Evolutionary conservation across 257 asterid species (phyloP).

Genomic region (Scutellaria baicalensis): DNA sequence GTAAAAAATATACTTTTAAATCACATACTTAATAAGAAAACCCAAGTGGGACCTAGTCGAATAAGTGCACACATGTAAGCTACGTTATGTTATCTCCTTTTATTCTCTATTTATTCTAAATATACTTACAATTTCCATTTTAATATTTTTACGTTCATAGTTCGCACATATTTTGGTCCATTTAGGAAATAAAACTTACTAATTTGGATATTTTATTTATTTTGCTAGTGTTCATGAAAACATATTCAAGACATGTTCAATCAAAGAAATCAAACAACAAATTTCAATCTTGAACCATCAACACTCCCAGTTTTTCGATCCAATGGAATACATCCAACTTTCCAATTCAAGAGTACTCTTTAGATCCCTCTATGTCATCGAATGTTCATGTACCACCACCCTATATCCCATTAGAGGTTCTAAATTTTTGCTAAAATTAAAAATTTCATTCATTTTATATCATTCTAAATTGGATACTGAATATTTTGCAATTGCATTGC

Average conservation of each 20-base stretch:
- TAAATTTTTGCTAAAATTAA: neutral
- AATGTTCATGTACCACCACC: neutral
- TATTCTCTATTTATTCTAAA: neutral
- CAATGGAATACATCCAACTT: no score
- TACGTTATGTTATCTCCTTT: neutral
- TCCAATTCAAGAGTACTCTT: conserved; percentile 9
- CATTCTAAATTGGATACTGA: neutral
- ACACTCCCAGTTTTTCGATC: neutral
- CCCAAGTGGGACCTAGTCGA: conserved; percentile 35
- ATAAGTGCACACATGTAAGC: conserved; percentile 31
- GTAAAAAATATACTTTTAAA: no score
- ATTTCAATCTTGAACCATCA: neutral
- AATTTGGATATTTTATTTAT: neutral
- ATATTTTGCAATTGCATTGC: neutral
- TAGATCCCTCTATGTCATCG: neutral
- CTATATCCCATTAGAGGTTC: conserved; percentile 20
- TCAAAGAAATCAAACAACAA: conserved; percentile 7
- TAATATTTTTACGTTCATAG: no score
- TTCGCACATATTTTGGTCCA: no score
- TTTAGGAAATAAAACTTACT: neutral
- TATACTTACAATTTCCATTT: no score
- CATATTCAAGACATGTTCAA: conserved; percentile 19
- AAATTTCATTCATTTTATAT: neutral
- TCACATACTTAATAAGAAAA: conserved; percentile 9
- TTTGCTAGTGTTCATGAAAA: conserved; percentile 22